A percentile compares a stretch with the other conserved stretches of the same genome.
These are phyloP conservation scores for Rhynchospora tenuis DNA, from an alignment of 176 grass and related monocot genomes.

Conservation along the genomic window DNA sequence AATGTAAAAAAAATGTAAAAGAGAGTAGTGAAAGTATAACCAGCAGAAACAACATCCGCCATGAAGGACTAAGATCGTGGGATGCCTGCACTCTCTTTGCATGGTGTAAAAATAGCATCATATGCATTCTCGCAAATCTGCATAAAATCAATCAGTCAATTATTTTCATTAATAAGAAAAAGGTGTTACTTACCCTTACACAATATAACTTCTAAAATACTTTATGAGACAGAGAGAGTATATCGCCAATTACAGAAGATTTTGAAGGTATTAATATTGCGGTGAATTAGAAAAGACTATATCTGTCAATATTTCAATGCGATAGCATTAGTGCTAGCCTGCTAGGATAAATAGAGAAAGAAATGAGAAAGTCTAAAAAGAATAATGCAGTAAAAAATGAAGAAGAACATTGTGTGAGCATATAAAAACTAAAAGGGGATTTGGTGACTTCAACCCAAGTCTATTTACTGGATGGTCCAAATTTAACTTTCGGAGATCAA, in stretches of 20 bases:
- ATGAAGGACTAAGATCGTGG: constrained; percentile 82
- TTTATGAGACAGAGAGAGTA: not conserved
- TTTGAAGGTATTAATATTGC: constrained; percentile 57
- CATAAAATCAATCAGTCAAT: constrained; percentile 5
- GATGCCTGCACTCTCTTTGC: constrained; percentile 52
- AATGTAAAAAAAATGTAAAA: too few relatives aligned
- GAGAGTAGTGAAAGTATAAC: too few relatives aligned
- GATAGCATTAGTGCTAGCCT: not conserved
- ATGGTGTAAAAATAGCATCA: constrained; percentile 76
- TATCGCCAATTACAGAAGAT: constrained; percentile 63
- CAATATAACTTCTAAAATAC: not conserved
- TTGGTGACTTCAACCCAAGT: constrained; percentile 53
- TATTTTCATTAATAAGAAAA: not conserved
- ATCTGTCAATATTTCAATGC: constrained; percentile 49
- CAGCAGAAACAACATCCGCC: constrained; percentile 26
- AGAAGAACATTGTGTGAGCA: constrained; percentile 60
- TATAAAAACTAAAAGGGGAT: constrained; percentile 51
- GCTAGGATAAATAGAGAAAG: not conserved
- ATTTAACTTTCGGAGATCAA: constrained; percentile 67
- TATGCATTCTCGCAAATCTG: constrained; percentile 64
- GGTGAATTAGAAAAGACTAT: constrained; percentile 40
- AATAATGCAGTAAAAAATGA: not conserved
- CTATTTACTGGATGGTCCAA: constrained; percentile 40
- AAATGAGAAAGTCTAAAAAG: not conserved
- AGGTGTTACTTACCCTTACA: not conserved